Conservation (phyloP, 495 filamentous ascomycete genomes). For the Xylaria grammica region DNA sequence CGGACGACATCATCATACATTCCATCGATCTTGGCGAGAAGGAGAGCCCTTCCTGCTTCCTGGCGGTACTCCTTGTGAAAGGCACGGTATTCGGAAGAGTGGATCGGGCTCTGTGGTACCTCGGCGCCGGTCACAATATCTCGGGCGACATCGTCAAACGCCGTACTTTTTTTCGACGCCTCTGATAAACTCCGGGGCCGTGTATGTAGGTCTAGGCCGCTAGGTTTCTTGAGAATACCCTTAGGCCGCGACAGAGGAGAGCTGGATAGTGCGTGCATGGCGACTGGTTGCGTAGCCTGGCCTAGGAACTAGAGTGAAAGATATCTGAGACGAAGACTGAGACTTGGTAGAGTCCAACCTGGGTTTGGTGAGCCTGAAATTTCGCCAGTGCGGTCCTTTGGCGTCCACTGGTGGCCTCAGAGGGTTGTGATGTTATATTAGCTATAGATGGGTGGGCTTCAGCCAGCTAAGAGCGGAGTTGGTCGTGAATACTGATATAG, state of each 20-base stretch:
- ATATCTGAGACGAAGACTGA: neutral
- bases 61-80: slow-evolving; percentile 26
- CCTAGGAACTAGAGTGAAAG: neutral
- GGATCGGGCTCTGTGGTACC: slow-evolving; percentile 24
- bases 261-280: slow-evolving; percentile 23
- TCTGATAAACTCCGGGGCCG: slow-evolving; percentile 23
- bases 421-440: slow-evolving; percentile 7
- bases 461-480: slow-evolving; percentile 7
- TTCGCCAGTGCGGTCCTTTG: neutral
- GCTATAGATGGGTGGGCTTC: neutral
- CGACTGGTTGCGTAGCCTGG: neutral
- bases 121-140: slow-evolving; percentile 24
- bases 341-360: neutral
- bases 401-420: neutral
- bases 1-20: slow-evolving; percentile 26
- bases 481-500: slow-evolving; percentile 5
- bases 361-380: neutral
- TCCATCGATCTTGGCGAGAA: slow-evolving; percentile 24
- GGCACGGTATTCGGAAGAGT: slow-evolving; percentile 25
- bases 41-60: slow-evolving; percentile 23
- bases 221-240: slow-evolving; percentile 26
- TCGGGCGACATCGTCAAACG: slow-evolving; percentile 25
- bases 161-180: slow-evolving; percentile 24
- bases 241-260: slow-evolving; percentile 20
- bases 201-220: slow-evolving; percentile 17